Evolutionary conservation across 805 yeast species (phyloP).

Genomic region (Saccharomyces paradoxus): DNA sequence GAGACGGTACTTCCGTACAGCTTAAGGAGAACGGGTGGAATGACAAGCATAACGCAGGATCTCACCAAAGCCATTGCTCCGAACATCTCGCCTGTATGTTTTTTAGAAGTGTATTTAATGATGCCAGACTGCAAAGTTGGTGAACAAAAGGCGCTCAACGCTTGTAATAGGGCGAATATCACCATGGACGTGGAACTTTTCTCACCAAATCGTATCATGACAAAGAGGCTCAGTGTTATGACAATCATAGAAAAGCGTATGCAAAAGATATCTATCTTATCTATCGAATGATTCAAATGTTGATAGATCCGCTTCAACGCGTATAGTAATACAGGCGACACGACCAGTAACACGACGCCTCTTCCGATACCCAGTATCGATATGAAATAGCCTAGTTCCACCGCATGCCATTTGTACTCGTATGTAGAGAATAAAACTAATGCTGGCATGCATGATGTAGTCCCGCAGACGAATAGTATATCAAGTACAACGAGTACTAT

Average conservation of each 20-base stretch:
- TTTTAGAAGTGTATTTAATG: conserved; percentile 52
- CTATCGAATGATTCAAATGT: conserved; percentile 39
- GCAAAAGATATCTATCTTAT: conserved; percentile 41
- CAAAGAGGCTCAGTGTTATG: conserved; percentile 34
- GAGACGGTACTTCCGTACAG: conserved; percentile 41
- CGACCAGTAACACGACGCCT: conserved; percentile 40
- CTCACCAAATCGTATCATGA: conserved; percentile 17
- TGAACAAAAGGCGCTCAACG: conserved; percentile 42
- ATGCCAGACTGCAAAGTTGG: conserved; percentile 56
- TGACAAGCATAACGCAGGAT: conserved; percentile 39
- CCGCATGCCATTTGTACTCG: conserved; percentile 46
- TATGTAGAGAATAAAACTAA: conserved; percentile 46
- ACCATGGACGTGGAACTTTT: conserved; percentile 20
- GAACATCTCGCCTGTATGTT: conserved; percentile 60
- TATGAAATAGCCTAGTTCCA: conserved; percentile 47
- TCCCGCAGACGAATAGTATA: conserved; percentile 33
- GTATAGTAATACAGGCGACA: conserved; percentile 43
- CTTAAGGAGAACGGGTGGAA: conserved; percentile 42
- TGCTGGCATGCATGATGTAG: conserved; percentile 36
- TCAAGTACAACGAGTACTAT: conserved; percentile 44
- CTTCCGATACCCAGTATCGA: conserved; percentile 44
- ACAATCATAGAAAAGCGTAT: conserved; percentile 27
- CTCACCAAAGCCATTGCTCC: conserved; percentile 60
- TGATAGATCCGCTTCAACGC: conserved; percentile 32
- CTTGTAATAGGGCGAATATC: conserved; percentile 31